These are phyloP conservation scores for Ceratocystis ficicola DNA, from an alignment of 2,329 filamentous ascomycete genomes.

Conservation along the genomic window DNA sequence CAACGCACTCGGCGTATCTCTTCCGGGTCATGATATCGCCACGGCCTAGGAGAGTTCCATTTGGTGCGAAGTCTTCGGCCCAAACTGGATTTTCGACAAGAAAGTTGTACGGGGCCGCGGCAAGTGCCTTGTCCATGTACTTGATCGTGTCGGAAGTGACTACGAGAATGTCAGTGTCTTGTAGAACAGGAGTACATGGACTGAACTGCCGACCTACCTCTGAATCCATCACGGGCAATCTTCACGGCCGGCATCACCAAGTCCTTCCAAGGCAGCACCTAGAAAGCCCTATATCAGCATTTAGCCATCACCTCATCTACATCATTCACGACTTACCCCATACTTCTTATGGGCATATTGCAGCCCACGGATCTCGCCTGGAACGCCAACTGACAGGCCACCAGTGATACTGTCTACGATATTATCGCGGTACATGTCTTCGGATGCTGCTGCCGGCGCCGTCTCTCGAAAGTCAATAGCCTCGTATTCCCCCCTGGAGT, in stretches of 20 bases:
- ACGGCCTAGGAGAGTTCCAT: slow-evolving; percentile 57
- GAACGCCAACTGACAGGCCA: slow-evolving; percentile 60
- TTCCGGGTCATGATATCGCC: slow-evolving; percentile 71
- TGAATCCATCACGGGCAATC: slow-evolving; percentile 62
- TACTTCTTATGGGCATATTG: slow-evolving; percentile 65
- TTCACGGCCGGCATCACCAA: slow-evolving; percentile 63
- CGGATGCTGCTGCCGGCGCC: slow-evolving; percentile 65
- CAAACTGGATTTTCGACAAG: slow-evolving; percentile 63
- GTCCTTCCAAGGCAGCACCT: slow-evolving; percentile 49
- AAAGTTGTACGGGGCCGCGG: slow-evolving; percentile 42
- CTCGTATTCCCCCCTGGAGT: slow-evolving; percentile 63
- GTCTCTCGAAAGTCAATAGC: slow-evolving; percentile 83
- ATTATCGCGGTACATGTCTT: slow-evolving; percentile 76
- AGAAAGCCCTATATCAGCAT: background rate
- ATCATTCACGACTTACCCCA: slow-evolving; percentile 35
- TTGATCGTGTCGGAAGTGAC: slow-evolving; percentile 61
- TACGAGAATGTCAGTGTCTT: slow-evolving; percentile 26
- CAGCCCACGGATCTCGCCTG: slow-evolving; percentile 65
- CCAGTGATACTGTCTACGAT: slow-evolving; percentile 53
- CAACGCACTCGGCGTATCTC: slow-evolving; percentile 51
- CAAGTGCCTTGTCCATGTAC: slow-evolving; percentile 47
- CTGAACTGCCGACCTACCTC: slow-evolving; percentile 27
- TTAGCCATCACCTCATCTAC: background rate
- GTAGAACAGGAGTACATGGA: no score
- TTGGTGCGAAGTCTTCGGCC: slow-evolving; percentile 79